Evolutionary conservation across 1,139 yeast genomes (phyloP).

Genomic region (Eremothecium coryli): DNA sequence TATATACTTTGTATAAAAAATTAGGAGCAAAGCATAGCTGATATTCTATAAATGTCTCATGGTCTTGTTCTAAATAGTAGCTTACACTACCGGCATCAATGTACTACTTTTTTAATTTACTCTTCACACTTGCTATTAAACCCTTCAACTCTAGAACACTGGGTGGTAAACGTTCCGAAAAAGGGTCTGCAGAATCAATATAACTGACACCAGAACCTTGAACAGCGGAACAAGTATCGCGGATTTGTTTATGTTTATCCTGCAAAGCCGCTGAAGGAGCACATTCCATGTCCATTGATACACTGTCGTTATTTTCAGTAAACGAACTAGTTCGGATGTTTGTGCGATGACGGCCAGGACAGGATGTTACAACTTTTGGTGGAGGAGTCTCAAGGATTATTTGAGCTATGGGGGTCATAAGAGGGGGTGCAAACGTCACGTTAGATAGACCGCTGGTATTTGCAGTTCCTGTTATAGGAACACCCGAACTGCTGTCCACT

Average conservation of each 20-base stretch:
- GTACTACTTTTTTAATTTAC: conserved; percentile 12
- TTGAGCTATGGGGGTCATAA: conserved; percentile 5
- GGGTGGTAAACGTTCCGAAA: conserved; percentile 2
- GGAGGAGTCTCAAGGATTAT: conserved; percentile 4
- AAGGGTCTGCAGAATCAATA: not conserved
- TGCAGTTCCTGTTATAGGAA: conserved; percentile 5
- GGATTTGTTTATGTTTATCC: not conserved
- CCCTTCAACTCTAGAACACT: conserved; percentile 20
- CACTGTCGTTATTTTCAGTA: not conserved
- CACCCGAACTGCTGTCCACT: conserved; percentile 2
- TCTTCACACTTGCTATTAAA: conserved; percentile 26
- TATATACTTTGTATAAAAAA: no score
- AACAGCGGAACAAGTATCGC: not conserved
- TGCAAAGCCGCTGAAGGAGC: not conserved
- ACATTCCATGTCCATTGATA: not conserved
- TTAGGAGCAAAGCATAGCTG: no score
- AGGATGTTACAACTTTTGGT: not conserved
- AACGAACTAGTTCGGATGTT: not conserved
- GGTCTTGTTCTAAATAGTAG: no score
- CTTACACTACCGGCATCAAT: no score
- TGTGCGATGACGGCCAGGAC: not conserved
- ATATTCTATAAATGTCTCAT: no score
- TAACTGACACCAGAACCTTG: not conserved
- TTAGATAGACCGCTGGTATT: conserved; percentile 11
- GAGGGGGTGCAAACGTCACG: conserved; percentile 9